A percentile compares a stretch with the other conserved stretches of the same genome.
These are phyloP conservation scores for Termitomyces sp. DNA, from an alignment of 1,284 basidiomycete species.

Conservation along the genomic window DNA sequence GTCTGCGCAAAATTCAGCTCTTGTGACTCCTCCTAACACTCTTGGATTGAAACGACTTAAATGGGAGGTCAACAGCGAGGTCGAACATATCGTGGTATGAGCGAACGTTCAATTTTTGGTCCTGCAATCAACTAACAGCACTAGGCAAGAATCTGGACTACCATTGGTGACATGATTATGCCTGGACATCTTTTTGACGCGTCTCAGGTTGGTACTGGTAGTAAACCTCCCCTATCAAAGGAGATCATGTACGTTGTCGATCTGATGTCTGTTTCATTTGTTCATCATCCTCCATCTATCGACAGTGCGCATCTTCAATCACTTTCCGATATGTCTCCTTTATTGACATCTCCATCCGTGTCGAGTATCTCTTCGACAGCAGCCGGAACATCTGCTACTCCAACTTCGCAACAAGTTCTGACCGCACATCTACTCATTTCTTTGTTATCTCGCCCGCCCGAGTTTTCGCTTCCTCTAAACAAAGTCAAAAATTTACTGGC, in stretches of 20 bases:
- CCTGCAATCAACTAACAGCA: neutral
- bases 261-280: neutral
- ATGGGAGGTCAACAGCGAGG: slow-evolving; percentile 44
- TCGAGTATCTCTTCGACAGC: slow-evolving; percentile 42
- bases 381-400: slow-evolving; percentile 22
- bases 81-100: slow-evolving; percentile 51
- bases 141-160: slow-evolving; percentile 64
- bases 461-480: slow-evolving; percentile 54
- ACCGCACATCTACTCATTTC: slow-evolving; percentile 60
- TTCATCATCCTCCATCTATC: slow-evolving; percentile 1
- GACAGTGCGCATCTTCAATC: slow-evolving; percentile 53
- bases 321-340: slow-evolving; percentile 33
- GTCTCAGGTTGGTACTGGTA: slow-evolving; percentile 16
- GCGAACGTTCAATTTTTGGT: neutral
- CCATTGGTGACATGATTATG: slow-evolving; percentile 59
- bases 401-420: slow-evolving; percentile 62
- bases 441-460: slow-evolving; percentile 46
- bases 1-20: neutral
- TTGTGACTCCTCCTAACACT: slow-evolving; percentile 3
- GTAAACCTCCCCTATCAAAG: slow-evolving; percentile 46
- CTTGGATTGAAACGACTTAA: slow-evolving; percentile 21
- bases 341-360: slow-evolving; percentile 43
- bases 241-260: slow-evolving; percentile 55
- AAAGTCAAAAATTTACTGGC: slow-evolving; percentile 57
- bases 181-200: slow-evolving; percentile 44